These are phyloP conservation scores for Eimeria brunetti DNA, from an alignment of 169 alveolate species.

Conservation along the genomic window DNA sequence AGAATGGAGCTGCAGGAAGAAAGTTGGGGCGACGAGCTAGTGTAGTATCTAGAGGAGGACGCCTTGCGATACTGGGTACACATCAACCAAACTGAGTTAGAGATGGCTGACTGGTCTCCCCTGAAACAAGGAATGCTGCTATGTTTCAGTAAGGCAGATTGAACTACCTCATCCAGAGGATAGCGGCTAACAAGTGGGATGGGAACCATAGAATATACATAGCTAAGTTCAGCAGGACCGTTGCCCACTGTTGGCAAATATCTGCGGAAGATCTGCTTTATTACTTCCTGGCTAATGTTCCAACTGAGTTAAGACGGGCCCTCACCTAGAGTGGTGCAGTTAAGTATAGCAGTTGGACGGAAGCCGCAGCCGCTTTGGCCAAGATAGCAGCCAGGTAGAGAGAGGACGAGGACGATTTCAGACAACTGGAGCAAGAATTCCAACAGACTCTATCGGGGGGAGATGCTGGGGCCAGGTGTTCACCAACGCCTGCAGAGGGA, in stretches of 20 bases:
- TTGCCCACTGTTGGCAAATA: not conserved
- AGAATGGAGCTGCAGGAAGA: not conserved
- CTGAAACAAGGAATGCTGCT: not conserved
- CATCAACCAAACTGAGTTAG: not conserved
- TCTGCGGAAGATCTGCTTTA: not conserved
- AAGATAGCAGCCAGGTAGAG: not conserved
- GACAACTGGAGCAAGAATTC: not conserved
- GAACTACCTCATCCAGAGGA: not conserved
- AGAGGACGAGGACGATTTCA: not conserved
- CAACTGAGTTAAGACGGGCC: not conserved
- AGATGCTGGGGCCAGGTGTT: not conserved
- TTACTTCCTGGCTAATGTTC: not conserved
- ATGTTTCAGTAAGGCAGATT: no score
- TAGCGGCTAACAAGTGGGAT: not conserved
- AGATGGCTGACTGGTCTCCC: not conserved
- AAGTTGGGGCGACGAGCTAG: not conserved
- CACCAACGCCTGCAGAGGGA: not conserved
- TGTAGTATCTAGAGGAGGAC: not conserved
- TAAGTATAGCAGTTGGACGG: not conserved
- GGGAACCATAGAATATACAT: not conserved
- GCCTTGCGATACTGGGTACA: not conserved
- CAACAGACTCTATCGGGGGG: not conserved
- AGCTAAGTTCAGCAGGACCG: not conserved
- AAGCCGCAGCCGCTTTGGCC: not conserved
- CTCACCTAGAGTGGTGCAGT: not conserved